A percentile compares a stretch with the other conserved stretches of the same genome.
Conservation (phyloP, 2,329 filamentous ascomycete genomes). For the Fusarium penzigii region DNA sequence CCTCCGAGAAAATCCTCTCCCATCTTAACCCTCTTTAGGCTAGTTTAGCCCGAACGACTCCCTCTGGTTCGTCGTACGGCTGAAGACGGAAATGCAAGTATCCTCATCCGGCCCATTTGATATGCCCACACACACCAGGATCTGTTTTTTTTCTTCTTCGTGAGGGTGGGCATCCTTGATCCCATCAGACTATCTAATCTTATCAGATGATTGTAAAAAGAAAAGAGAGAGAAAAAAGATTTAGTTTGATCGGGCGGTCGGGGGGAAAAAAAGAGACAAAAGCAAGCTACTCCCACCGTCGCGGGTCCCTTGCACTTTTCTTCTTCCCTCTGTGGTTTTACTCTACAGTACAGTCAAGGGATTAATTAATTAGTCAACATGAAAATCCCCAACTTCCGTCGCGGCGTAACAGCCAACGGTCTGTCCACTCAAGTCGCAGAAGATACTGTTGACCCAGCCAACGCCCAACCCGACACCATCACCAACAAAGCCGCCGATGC, state of each 20-base stretch:
- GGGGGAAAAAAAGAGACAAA: background rate
- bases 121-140: background rate
- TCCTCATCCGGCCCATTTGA: background rate
- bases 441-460: background rate
- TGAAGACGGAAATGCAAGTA: too few species aligned
- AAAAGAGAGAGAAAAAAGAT: background rate
- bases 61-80: too few species aligned
- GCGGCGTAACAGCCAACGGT: background rate
- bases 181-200: slow-evolving; percentile 13
- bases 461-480: background rate
- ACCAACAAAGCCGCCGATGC: slow-evolving; percentile 16
- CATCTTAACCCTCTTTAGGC: too few species aligned
- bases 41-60: too few species aligned
- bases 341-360: background rate
- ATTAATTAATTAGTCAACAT: background rate
- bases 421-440: background rate
- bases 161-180: background rate
- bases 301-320: too few species aligned
- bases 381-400: background rate
- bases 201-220: slow-evolving; percentile 19
- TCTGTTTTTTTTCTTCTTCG: too few species aligned
- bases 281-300: background rate
- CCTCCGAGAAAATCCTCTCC: too few species aligned
- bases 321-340: background rate
- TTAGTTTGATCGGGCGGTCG: background rate